These are phyloP conservation scores for Plasmodium knowlesi DNA, from an alignment of 169 alveolate genomes.

Conservation along the genomic window DNA sequence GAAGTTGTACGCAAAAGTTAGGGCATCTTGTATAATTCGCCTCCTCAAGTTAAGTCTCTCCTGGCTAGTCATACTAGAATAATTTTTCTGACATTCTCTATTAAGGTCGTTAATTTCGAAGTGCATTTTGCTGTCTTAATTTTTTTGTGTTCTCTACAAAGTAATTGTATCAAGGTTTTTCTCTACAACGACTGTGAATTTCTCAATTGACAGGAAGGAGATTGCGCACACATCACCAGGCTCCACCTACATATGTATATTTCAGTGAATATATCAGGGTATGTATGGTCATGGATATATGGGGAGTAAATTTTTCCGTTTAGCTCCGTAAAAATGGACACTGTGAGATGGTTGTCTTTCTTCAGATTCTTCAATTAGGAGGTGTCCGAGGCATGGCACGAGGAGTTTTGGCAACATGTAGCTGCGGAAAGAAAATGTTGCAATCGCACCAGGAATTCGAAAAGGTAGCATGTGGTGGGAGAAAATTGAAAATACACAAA, in stretches of 20 bases:
- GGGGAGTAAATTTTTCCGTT: background rate
- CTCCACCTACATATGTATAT: background rate
- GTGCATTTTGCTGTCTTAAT: conserved; percentile 21
- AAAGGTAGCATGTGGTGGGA: background rate
- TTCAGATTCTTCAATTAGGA: background rate
- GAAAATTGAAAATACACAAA: background rate
- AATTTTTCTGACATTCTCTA: conserved; percentile 25
- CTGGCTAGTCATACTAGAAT: conserved; percentile 66
- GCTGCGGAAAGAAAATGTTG: background rate
- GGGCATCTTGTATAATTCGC: conserved; percentile 43
- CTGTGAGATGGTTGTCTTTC: background rate
- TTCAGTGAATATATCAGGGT: background rate
- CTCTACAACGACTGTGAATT: background rate
- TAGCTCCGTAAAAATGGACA: background rate
- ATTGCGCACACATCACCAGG: background rate
- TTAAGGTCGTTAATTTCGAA: conserved; percentile 25
- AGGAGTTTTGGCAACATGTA: background rate
- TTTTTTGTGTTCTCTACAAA: background rate
- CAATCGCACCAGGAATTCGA: background rate
- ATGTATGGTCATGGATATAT: background rate
- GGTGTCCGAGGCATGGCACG: background rate
- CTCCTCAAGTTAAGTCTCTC: conserved; percentile 31
- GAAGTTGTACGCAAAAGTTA: conserved; percentile 49
- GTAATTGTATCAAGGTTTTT: background rate
- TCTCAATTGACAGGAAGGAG: background rate